Base-by-base conservation (phyloP, 2,329 filamentous ascomycete species). In the Arthroderma uncinatum region DNA sequence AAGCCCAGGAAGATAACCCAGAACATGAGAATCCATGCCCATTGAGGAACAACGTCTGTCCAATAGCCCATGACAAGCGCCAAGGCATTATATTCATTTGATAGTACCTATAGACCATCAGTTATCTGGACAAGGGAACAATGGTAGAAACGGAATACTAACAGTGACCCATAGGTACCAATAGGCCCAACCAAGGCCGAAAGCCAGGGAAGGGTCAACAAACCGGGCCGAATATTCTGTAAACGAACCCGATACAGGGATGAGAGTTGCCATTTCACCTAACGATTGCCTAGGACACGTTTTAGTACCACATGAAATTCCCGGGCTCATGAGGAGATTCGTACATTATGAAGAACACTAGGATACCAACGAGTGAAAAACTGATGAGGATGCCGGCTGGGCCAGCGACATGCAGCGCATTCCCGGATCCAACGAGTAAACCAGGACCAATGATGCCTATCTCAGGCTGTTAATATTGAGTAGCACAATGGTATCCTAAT, bases 341-440 rank as follows among this genome's bases (percentile, higher is more conserved):
- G 52, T 59, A 70, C 70, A 74, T 73, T 42, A 71, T 68, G 56
- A 71, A 72, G 60, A 71, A 80, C 1, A 85, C 85, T 58, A 89
- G 81, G 60, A 88, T 78, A 9, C 84, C 86, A 62, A 89, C 85
- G 28, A 88, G 73, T 8, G 78, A 81, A 62, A 90, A 91, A 1
- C 86, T 86, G 65, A 90, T 88, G 36, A 90, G 68, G 53, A 89
- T 71, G 0, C 85, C 82, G 0, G 84, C 86, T 14, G 87, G 86
- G 0, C 87, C 87, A 57, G 85, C 86, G 42, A 77, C 80, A 10
- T 79, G 76, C 23, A 91, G 73, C 0, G 86, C 86, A 50, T 83
- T 82, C 36, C 87, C 86, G 1, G 84, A 79, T 14, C 86, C 86
- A 56, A 89, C 82, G 2, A 90, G 77, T 40, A 90, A 74, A 21